Conservation (phyloP, 2,329 filamentous ascomycete genomes). For the Didymella exigua region DNA sequence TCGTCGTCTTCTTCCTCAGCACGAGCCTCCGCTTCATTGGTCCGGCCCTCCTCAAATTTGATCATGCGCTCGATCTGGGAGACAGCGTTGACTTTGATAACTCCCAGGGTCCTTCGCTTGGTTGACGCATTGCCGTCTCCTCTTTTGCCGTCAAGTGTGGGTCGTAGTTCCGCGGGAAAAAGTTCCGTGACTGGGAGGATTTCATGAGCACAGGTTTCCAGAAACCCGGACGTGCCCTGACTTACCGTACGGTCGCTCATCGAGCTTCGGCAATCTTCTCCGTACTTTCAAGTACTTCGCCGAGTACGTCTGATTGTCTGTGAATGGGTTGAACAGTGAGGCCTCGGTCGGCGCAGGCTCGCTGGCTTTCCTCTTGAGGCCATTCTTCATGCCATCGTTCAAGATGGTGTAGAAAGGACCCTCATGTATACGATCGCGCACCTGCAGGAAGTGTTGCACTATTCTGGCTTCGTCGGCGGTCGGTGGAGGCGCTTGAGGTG, state of each 20-base stretch:
- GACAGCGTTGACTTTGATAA: constrained; percentile 39
- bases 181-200: constrained; percentile 56
- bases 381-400: constrained; percentile 53
- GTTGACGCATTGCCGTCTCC: constrained; percentile 29
- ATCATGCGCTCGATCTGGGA: constrained; percentile 49
- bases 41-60: constrained; percentile 52
- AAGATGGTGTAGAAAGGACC: constrained; percentile 65
- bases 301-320: constrained; percentile 65
- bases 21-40: constrained; percentile 54
- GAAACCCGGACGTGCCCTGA: constrained; percentile 12
- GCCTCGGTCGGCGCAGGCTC: constrained; percentile 48
- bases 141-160: constrained; percentile 53
- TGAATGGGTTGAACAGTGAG: constrained; percentile 63
- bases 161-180: constrained; percentile 65
- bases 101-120: constrained; percentile 42
- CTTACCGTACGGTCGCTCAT: constrained; percentile 61
- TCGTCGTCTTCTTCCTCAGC: constrained; percentile 51
- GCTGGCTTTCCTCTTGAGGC: constrained; percentile 45
- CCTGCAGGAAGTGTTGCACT: constrained; percentile 57
- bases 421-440: constrained; percentile 63
- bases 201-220: constrained; percentile 7
- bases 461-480: constrained; percentile 53
- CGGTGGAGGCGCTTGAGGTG: constrained; percentile 48
- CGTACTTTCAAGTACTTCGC: constrained; percentile 63
- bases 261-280: constrained; percentile 60